Conservation (phyloP, 2,329 filamentous ascomycete genomes). For the Cladosporium sp. region DNA sequence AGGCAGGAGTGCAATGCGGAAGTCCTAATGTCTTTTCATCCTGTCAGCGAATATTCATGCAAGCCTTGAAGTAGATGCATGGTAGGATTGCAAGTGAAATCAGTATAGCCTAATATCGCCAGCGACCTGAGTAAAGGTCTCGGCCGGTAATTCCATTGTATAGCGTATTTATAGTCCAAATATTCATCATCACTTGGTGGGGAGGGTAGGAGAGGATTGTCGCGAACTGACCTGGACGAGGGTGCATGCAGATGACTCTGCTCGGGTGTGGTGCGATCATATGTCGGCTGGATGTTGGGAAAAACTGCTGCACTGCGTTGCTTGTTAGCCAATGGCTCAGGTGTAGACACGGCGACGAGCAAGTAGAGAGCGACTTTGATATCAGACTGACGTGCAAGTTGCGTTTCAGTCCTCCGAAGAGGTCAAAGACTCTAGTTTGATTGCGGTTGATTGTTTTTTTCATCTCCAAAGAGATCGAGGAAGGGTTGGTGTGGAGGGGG, state of each 20-base stretch:
- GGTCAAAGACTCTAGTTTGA: slow-evolving; percentile 97
- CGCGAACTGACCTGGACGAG: slow-evolving; percentile 4
- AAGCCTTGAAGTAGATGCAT: slow-evolving; percentile 1
- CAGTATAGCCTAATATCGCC: slow-evolving; percentile 57
- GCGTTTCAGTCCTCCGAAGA: slow-evolving; percentile 69
- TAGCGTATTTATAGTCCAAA: slow-evolving; percentile 70
- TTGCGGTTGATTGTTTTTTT: slow-evolving; percentile 62
- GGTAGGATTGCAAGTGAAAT: slow-evolving; percentile 6
- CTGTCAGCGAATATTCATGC: slow-evolving; percentile 6
- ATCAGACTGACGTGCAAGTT: slow-evolving; percentile 86
- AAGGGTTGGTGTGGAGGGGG: not conserved
- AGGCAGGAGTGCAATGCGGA: no score
- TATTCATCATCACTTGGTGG: slow-evolving; percentile 34
- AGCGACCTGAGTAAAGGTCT: slow-evolving; percentile 55
- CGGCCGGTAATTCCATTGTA: slow-evolving; percentile 81
- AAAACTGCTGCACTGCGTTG: slow-evolving; percentile 4
- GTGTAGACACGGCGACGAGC: no score
- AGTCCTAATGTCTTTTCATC: not conserved
- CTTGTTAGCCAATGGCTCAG: not conserved
- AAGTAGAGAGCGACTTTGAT: not conserved
- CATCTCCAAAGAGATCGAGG: slow-evolving; percentile 48
- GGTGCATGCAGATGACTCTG: not conserved
- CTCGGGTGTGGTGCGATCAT: not conserved
- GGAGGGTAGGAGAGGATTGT: not conserved
- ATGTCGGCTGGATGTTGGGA: not conserved